Evolutionary conservation across 2,329 filamentous ascomycete genomes (phyloP), one percentile per base, ranked within the genome.

Genomic region (Colletotrichum cereale): DNA sequence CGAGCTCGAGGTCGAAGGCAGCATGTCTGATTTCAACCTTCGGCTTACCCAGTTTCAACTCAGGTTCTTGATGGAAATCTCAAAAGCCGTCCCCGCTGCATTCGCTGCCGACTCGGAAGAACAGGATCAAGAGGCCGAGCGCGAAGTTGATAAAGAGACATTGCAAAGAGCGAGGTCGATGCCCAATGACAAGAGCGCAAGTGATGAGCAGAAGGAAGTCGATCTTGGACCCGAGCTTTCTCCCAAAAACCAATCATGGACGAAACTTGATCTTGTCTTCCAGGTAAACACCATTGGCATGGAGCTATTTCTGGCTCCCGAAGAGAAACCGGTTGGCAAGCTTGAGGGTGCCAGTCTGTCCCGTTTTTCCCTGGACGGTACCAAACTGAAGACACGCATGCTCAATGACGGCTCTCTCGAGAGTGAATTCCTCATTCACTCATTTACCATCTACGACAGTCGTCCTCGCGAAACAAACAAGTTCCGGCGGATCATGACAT

Each of bases 401-500:
- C 89, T 98, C 76, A 97, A 93, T 26, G 96, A 99, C 80, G 92
- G 92, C 8, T 95, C 95, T 0, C 82, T 99, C 50, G 96, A 99
- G 80, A 95, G 95, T 2, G 97, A 99, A 79, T 88, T 99, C 8
- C 87, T 97, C 44, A 95, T 99, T 21, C 92, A 96, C 71, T 96
- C 96, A 0, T 98, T 99, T 80, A 97, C 95, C 0, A 97, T 98
- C 74, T 90, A 93, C 67, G 96, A 99, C 80, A 98, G 93, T 74
- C 91, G 97, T n/a, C 91, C 90, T 5, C 89, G 90, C 65, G 95
- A 97, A 76, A 93, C 92, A 6, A 99, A 98, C 84, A 98, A 97
- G 79, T 99, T 97, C 86, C 91, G 95, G 62, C 97, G 96, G 80
- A 98, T 99, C 83, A 98, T 99, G 96, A 95, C 95, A 2, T 91